These are phyloP conservation scores for Cydonia oblonga DNA, from an alignment of 331 rosid genomes.

Conservation along the genomic window DNA sequence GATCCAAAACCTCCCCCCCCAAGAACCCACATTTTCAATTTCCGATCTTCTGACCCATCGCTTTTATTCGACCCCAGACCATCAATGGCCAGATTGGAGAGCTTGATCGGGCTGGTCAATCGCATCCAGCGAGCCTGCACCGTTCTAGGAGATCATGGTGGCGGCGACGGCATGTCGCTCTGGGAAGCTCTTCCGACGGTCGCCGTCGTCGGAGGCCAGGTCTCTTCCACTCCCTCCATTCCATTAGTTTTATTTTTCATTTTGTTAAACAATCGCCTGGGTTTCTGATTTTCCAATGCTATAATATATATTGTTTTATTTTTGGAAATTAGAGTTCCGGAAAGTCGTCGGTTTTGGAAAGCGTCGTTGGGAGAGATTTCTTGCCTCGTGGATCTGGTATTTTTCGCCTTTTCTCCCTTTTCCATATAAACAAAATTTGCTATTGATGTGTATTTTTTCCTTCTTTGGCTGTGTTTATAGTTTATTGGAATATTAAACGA, in stretches of 20 bases:
- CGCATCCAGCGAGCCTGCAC: conserved; percentile 96
- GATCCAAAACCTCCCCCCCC: conserved; percentile 1
- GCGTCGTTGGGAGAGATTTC: conserved; percentile 97
- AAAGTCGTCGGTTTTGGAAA: conserved; percentile 90
- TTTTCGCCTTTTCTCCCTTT: no score
- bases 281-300: background rate
- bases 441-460: background rate
- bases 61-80: conserved; percentile 4
- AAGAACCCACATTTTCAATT: background rate
- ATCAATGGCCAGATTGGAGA: conserved; percentile 92
- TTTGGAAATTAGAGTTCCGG: conserved; percentile 64
- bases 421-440: background rate
- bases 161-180: conserved; percentile 95
- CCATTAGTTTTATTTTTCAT: background rate
- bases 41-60: background rate
- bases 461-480: background rate
- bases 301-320: background rate
- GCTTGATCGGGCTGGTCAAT: conserved; percentile 98
- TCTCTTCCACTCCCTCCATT: conserved; percentile 12
- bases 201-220: conserved; percentile 99
- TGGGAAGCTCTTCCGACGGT: conserved; percentile 99
- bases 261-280: background rate
- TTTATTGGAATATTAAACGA: background rate
- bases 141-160: conserved; percentile 91
- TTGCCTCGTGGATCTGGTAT: conserved; percentile 99